phyloP scores from a whole-genome alignment of 2,329 filamentous ascomycete species.

The Aspergillus tubingensis region DNA sequence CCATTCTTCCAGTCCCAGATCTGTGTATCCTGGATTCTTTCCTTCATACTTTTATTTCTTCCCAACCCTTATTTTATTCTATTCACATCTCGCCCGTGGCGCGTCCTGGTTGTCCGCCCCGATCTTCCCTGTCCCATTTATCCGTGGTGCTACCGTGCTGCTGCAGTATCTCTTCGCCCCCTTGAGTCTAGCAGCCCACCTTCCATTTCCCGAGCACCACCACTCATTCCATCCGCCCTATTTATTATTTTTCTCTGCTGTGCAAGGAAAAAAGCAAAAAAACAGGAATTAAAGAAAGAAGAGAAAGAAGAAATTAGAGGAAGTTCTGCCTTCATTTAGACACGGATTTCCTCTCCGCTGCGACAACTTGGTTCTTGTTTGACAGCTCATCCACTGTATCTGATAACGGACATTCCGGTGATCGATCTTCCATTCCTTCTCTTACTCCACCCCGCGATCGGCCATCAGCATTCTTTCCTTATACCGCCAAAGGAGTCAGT shows the following conservation, averaged over 20 bases:
- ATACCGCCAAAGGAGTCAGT: slow-evolving; percentile 12
- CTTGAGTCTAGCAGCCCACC: slow-evolving; percentile 28
- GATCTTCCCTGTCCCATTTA: slow-evolving; percentile 27
- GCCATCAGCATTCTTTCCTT: slow-evolving; percentile 28
- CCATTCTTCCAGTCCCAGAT: slow-evolving; percentile 28
- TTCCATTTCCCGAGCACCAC: slow-evolving; percentile 12
- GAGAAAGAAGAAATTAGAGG: slow-evolving; percentile 1
- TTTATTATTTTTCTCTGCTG: slow-evolving; percentile 28
- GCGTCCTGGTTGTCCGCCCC: slow-evolving; percentile 45
- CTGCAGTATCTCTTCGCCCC: slow-evolving; percentile 21
- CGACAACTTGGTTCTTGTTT: background rate
- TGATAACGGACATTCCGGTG: slow-evolving; percentile 34
- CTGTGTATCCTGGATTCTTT: slow-evolving; percentile 34
- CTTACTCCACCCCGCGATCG: slow-evolving; percentile 29
- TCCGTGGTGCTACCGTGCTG: slow-evolving; percentile 20
- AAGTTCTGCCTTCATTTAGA: slow-evolving; percentile 27
- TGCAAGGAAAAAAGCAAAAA: slow-evolving; percentile 22
- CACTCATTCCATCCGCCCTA: slow-evolving; percentile 8
- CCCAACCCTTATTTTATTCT: slow-evolving; percentile 13
- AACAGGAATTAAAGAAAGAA: too few species aligned
- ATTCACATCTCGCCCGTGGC: slow-evolving; percentile 20
- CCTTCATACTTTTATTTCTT: slow-evolving; percentile 18
- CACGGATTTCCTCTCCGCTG: slow-evolving; percentile 11
- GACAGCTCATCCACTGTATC: slow-evolving; percentile 14
- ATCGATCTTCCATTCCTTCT: slow-evolving; percentile 37